Evolutionary conservation across 805 yeast genomes (phyloP), one percentile per base, ranked within the genome.

Genomic region (Wickerhamiella siamensis): DNA sequence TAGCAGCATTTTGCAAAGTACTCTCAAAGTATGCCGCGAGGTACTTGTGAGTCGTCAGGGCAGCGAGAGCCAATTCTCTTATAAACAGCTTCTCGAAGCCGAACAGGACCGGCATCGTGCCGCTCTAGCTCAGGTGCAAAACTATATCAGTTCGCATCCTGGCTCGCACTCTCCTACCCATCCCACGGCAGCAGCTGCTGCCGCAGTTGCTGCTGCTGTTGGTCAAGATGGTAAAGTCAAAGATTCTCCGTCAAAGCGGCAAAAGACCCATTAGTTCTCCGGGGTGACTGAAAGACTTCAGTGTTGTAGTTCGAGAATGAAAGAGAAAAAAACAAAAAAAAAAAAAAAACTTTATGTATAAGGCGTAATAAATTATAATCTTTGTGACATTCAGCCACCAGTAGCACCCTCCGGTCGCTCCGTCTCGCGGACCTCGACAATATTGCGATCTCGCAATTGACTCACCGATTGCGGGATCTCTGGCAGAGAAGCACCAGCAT

Each of bases 351-450:
- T 29, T 4, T 22, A 10, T 26, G 5, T 15, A 19, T n/a, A 15
- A 33, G 6, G 17, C 18, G 27, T 14, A 24, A 24, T 24, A 24
- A 24, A 24, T 24, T 24, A 24, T 8, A 12, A 8, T 24, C 6
- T 24, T 8, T 24, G 10, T 24, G 10, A 24, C 6, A 20, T 12
- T 37, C 47, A 60, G 12, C 65, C 65, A n/a, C 65, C 65, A 8
- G 59, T 55, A 3, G 52, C 63, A 24, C 56, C 58, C 4, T 57
- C 58, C 3, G 61, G 60, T 1, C 67, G 53, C 36, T 49, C 55
- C 3, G 50, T 63, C 54, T 83, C 94, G 46, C 67, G 75, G 49
- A 79, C 80, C 4, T 80, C 69, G 1, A 86, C 65, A 4, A 78
- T 45, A 19, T 80, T 71, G 43, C 67, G 73, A 12, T 79, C 71